A percentile compares a stretch with the other conserved stretches of the same genome.
Conservation (phyloP, 345 rosid species). For the Gossypium longicalyx region DNA sequence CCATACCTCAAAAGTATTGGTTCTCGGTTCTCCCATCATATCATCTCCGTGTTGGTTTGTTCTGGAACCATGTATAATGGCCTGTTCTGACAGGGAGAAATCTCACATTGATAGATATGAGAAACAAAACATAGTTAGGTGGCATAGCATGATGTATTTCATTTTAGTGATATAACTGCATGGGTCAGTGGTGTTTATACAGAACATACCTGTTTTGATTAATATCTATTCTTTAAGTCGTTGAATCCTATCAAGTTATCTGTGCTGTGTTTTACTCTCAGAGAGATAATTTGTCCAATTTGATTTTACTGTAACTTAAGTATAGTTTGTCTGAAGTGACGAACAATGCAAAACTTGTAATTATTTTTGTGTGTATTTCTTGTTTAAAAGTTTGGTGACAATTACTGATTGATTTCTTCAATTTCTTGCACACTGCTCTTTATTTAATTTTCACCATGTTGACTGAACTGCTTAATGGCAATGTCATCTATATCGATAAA, state of each 20-base stretch:
- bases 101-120: background rate
- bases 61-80: background rate
- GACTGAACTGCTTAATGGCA: background rate
- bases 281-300: background rate
- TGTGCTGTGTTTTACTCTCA: background rate
- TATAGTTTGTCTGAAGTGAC: background rate
- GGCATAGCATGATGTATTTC: background rate
- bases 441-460: background rate
- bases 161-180: background rate
- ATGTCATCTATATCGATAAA: background rate
- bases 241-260: background rate
- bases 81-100: background rate
- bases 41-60: background rate
- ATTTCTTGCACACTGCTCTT: background rate
- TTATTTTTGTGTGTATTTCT: background rate
- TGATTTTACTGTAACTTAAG: background rate
- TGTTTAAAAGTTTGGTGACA: background rate
- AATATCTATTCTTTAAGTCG: background rate
- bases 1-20: background rate
- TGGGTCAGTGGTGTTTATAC: background rate
- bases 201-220: background rate
- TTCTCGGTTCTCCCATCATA: background rate
- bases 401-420: background rate
- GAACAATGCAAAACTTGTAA: background rate
- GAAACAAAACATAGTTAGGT: background rate